Conservation (phyloP, 2,329 filamentous ascomycete genomes). For the Stromatinia cepivora region DNA sequence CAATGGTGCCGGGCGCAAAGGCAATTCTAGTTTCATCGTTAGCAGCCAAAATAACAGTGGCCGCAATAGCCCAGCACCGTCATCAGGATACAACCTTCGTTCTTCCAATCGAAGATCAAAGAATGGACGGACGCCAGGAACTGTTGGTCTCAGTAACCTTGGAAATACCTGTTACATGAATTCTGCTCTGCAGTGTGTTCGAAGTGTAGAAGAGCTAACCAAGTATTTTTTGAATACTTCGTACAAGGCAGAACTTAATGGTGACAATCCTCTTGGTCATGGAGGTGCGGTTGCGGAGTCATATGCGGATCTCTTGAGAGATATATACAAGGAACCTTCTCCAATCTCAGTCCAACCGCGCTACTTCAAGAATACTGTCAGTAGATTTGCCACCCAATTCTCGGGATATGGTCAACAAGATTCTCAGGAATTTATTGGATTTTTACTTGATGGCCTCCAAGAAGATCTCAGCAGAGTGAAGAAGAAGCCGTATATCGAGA, state of each 20-base stretch:
- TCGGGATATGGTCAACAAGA: constrained; percentile 96
- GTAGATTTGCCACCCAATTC: constrained; percentile 79
- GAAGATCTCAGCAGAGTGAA: constrained; percentile 92
- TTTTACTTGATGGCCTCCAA: constrained; percentile 89
- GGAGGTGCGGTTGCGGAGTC: constrained; percentile 82
- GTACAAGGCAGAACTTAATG: constrained; percentile 80
- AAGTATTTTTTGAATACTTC: constrained; percentile 81
- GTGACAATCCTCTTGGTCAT: constrained; percentile 80
- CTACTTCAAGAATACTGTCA: constrained; percentile 80
- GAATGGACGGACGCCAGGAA: constrained; percentile 69
- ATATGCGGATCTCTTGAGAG: constrained; percentile 73
- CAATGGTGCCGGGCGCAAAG: constrained; percentile 30
- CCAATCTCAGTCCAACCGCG: constrained; percentile 72
- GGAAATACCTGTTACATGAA: constrained; percentile 99
- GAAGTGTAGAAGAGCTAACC: constrained; percentile 89
- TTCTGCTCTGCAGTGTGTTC: constrained; percentile 90
- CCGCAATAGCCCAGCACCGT: constrained; percentile 65
- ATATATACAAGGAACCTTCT: constrained; percentile 72
- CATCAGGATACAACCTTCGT: constrained; percentile 67
- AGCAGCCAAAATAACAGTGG: constrained; percentile 57
- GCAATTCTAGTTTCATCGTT: constrained; percentile 27
- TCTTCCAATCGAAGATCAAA: constrained; percentile 55
- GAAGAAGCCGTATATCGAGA: constrained; percentile 96
- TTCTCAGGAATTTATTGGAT: constrained; percentile 94
- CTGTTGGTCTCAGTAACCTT: constrained; percentile 82